Evolutionary conservation across 2,329 filamentous ascomycete species (phyloP), one percentile per base, ranked within the genome.

Genomic region (Cercospora sp.): DNA sequence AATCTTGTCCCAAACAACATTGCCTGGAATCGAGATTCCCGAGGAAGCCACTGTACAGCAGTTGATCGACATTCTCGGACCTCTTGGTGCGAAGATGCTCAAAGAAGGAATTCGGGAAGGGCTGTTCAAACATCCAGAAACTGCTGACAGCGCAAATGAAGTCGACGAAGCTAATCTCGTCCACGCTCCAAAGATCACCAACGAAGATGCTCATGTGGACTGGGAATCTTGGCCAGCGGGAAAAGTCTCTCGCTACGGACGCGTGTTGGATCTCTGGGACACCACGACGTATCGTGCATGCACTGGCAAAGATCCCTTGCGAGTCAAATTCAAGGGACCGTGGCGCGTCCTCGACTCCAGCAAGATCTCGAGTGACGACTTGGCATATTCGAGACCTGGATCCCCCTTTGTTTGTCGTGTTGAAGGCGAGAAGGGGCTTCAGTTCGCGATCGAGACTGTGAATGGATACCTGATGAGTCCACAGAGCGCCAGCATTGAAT

Each of bases 111-210:
- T 98, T 30, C 82, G 85, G 10, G 79, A 84, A 1, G 84, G 88
- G 0, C 72, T 90, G 0, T 93, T 93, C 75, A 81, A 93, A 0
- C 86, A 88, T 1, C 91, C 89, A 1, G 13, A 66, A 10, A 40
- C 58, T 5, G 59, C 43, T 6, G 57, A 26, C 12, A 32, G 61
- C 34, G 40, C 49, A 77, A 32, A 70, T 73, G 61, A 73, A 34
- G 32, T 58, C 8, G 7, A 43, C 7, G 60, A 75, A 74, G 16
- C 69, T 82, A 18, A 65, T 0, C 30, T 65, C 8, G 78, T 75
- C 6, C 86, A 90, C 74, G 94, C 94, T 1, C 87, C 88, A 1
- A 97, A 97, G 77, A 87, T 97, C 68, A 87, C 80, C 1, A 86
- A 89, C 65, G 80, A 84, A 5, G 88, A 94, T 73, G 81, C 83